These are phyloP conservation scores for Lupinus albus DNA, from an alignment of 306 rosid genomes.

Conservation along the genomic window DNA sequence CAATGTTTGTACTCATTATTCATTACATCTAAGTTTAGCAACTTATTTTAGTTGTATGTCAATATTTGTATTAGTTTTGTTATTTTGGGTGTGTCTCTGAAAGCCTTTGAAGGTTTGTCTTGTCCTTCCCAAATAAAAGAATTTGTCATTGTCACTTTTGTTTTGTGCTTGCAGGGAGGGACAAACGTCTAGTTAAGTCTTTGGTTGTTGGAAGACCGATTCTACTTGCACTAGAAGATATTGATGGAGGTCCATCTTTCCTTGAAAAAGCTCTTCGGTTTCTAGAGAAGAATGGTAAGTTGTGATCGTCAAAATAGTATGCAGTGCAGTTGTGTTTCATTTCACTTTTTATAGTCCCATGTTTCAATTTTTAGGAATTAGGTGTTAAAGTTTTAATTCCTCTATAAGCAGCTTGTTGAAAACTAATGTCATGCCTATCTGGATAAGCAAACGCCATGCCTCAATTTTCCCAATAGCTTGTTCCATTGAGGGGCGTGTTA, in stretches of 20 bases:
- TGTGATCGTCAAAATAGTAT: constrained; percentile 18
- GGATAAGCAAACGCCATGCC: neutral
- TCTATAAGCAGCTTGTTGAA: neutral
- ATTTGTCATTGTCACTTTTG: neutral
- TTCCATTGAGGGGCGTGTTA: constrained; percentile 20
- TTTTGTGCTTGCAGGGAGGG: constrained; percentile 70
- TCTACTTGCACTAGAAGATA: constrained; percentile 94
- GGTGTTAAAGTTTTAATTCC: constrained; percentile 22
- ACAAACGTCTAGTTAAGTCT: constrained; percentile 89
- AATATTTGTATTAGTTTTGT: constrained; percentile 7
- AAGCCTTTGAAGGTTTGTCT: too few species aligned
- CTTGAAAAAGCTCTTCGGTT: constrained; percentile 95
- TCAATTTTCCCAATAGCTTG: neutral
- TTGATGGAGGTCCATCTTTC: constrained; percentile 99
- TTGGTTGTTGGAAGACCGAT: constrained; percentile 99
- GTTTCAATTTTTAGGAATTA: neutral
- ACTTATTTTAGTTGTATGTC: constrained; percentile 26
- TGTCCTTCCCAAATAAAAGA: too few species aligned
- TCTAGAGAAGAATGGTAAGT: constrained; percentile 86
- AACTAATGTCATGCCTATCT: neutral
- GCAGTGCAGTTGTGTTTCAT: constrained; percentile 23
- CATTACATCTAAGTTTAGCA: constrained; percentile 34
- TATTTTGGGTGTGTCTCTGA: constrained; percentile 11
- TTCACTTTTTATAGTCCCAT: constrained; percentile 8
- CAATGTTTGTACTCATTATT: constrained; percentile 68